Percentiles rank a stretch among this genome's conserved stretches.
phyloP scores from a whole-genome alignment of 2,329 filamentous ascomycete species.

The Dothistroma septosporum region DNA sequence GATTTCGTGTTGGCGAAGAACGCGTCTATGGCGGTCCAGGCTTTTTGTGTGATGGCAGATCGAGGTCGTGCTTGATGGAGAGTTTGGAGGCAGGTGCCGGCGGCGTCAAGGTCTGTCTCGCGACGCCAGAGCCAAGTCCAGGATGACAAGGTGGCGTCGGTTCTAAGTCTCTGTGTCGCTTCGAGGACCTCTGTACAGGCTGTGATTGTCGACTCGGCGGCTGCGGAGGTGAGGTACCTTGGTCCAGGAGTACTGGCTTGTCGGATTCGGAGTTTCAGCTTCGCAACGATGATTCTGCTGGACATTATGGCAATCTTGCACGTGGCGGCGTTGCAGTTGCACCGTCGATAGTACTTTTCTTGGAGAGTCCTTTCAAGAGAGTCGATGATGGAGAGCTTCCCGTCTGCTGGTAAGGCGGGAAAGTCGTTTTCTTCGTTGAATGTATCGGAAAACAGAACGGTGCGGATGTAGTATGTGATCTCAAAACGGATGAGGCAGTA shows the following conservation, averaged over 20 bases:
- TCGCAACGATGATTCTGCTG: conserved; percentile 17
- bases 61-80: conserved; percentile 9
- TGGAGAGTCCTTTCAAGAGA: conserved; percentile 18
- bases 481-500: conserved; percentile 18
- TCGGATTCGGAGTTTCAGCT: conserved; percentile 13
- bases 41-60: conserved; percentile 10
- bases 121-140: conserved; percentile 17
- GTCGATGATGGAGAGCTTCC: conserved; percentile 21
- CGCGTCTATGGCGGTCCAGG: conserved; percentile 10
- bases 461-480: conserved; percentile 23
- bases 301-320: conserved; percentile 17
- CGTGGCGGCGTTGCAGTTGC: conserved; percentile 12
- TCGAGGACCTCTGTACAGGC: conserved; percentile 15
- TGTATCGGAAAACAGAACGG: conserved; percentile 20
- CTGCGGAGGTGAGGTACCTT: conserved; percentile 5
- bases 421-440: conserved; percentile 21
- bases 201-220: conserved; percentile 10
- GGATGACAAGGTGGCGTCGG: conserved; percentile 11
- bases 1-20: conserved; percentile 13
- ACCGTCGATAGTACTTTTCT: conserved; percentile 21
- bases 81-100: conserved; percentile 12
- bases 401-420: conserved; percentile 18
- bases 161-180: conserved; percentile 10
- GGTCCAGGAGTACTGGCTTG: conserved; percentile 6
- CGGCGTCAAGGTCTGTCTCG: conserved; percentile 17